Evolutionary conservation across 208 protist genomes (phyloP).

Genomic region (Naegleria gruberi): DNA sequence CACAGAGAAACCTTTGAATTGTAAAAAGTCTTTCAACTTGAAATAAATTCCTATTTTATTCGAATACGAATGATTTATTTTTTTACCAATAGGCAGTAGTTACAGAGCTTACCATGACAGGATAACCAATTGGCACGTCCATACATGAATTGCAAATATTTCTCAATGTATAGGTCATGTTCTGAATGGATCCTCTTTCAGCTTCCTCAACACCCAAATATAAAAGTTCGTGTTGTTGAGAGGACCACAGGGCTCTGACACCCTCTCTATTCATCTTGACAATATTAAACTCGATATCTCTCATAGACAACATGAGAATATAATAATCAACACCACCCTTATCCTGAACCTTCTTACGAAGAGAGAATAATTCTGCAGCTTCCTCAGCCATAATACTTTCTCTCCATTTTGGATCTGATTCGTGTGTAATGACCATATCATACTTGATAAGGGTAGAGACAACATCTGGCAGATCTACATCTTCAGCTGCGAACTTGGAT

Average conservation of each 20-base stretch:
- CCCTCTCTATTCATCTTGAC: slow-evolving; percentile 13
- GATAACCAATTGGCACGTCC: slow-evolving; percentile 12
- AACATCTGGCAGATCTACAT: neutral
- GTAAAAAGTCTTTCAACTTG: neutral
- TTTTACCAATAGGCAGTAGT: slow-evolving; percentile 15
- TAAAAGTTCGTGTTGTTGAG: neutral
- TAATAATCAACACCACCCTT: neutral
- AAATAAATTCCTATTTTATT: too few species aligned
- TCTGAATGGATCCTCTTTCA: slow-evolving; percentile 12
- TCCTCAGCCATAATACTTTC: neutral
- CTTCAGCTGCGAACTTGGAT: neutral
- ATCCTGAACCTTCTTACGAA: neutral
- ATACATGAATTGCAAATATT: slow-evolving; percentile 2
- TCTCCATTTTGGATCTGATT: slow-evolving; percentile 2
- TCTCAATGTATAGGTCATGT: neutral
- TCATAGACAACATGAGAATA: neutral
- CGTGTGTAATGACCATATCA: neutral
- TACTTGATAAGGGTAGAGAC: neutral
- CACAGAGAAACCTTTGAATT: slow-evolving; percentile 6
- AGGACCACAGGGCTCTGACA: slow-evolving; percentile 5
- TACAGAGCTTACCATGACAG: neutral
- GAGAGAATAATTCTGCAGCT: neutral
- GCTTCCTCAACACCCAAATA: neutral
- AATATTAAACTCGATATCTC: neutral
- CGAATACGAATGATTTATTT: neutral